These are phyloP conservation scores for Dryas drummondii DNA, from an alignment of 306 rosid genomes.

Conservation along the genomic window DNA sequence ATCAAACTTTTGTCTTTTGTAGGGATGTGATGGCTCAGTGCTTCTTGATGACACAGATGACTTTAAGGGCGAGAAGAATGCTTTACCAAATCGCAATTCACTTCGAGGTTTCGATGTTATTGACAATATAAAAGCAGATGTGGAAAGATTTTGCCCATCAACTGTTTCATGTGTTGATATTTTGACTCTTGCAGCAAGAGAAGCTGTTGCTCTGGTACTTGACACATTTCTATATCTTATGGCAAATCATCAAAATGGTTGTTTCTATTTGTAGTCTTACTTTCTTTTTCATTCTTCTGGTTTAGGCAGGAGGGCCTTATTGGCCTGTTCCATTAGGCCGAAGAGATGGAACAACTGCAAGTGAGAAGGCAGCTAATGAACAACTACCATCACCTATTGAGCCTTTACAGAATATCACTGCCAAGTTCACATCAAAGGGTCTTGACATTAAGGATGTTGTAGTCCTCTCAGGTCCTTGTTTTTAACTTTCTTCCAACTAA, in stretches of 20 bases:
- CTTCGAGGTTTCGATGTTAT: conserved; percentile 66
- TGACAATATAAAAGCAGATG: conserved; percentile 51
- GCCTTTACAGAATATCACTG: conserved; percentile 47
- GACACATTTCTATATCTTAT: not conserved
- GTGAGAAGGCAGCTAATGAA: conserved; percentile 36
- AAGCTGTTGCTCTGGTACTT: conserved; percentile 51
- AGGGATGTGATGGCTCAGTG: conserved; percentile 84
- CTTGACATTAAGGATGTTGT: conserved; percentile 63
- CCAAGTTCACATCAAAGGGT: conserved; percentile 67
- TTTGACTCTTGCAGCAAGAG: conserved; percentile 61
- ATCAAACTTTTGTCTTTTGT: not conserved
- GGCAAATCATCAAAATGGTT: not conserved
- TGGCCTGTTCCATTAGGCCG: conserved; percentile 67
- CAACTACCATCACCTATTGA: conserved; percentile 67
- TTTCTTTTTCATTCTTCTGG: not conserved
- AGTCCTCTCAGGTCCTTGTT: conserved; percentile 64
- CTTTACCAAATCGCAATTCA: conserved; percentile 51
- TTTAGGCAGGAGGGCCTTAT: conserved; percentile 55
- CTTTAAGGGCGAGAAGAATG: conserved; percentile 54
- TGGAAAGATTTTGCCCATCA: conserved; percentile 51
- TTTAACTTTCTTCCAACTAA: not conserved
- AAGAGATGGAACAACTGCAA: conserved; percentile 55
- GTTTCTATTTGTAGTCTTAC: not conserved
- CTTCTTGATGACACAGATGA: conserved; percentile 56
- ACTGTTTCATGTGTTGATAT: conserved; percentile 74